Conservation (phyloP, 2,329 filamentous ascomycete genomes). For the Fusarium coffeatum region DNA sequence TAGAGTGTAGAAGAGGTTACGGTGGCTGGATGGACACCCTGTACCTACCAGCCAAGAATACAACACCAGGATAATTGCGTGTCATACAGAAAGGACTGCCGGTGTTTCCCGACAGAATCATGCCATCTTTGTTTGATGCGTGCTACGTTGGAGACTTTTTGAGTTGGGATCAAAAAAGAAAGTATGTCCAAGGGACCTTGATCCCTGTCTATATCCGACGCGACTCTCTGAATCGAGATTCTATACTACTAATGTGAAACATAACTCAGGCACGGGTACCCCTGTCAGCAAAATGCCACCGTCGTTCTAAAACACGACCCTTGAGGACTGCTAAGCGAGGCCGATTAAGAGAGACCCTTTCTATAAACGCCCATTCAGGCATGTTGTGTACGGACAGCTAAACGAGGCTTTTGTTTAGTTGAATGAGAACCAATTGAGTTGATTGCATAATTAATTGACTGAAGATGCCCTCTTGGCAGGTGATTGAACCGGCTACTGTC, state of each 20-base stretch:
- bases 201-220: conserved; percentile 18
- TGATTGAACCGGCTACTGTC: conserved; percentile 5
- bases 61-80: conserved; percentile 30
- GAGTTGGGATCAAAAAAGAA: conserved; percentile 26
- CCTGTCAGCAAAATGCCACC: conserved; percentile 23
- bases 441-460: not conserved
- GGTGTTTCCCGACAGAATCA: conserved; percentile 47
- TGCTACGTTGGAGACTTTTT: conserved; percentile 11
- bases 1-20: not conserved
- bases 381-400: not conserved
- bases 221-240: conserved; percentile 22
- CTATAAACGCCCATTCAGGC: conserved; percentile 26
- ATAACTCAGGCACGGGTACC: conserved; percentile 32
- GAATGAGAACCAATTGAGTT: not conserved
- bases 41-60: conserved; percentile 15
- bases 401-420: not conserved
- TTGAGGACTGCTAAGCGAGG: not conserved
- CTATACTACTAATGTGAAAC: conserved; percentile 31
- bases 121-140: conserved; percentile 42
- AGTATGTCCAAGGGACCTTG: conserved; percentile 18
- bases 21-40: conserved; percentile 2
- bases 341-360: conserved; percentile 7
- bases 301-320: not conserved
- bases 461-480: not conserved
- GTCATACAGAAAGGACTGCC: conserved; percentile 30